Evolutionary conservation across 2,329 filamentous ascomycete species (phyloP).

Genomic region (Immersiporthe knoxdaviesiana): DNA sequence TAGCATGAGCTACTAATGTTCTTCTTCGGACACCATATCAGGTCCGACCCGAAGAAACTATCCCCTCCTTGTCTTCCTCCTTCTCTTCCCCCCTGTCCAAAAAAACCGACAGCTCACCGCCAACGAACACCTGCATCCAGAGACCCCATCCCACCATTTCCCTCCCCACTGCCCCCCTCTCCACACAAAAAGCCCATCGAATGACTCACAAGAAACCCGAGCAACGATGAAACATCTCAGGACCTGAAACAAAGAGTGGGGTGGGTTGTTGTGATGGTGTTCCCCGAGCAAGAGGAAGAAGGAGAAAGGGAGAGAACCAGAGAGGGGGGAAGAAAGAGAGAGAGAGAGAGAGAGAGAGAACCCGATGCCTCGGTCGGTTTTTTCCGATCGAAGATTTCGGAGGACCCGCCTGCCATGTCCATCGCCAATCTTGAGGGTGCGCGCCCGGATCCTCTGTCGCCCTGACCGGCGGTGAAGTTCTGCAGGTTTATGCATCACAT

Average conservation of each 20-base stretch:
- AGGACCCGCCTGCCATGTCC: background rate
- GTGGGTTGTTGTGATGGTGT: background rate
- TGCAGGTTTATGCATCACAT: background rate
- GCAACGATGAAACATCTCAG: slow-evolving; percentile 9
- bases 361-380: slow-evolving; percentile 6
- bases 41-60: background rate
- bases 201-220: slow-evolving; percentile 12
- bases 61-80: background rate
- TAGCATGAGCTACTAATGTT: background rate
- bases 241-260: slow-evolving; percentile 17
- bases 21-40: background rate
- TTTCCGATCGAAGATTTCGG: slow-evolving; percentile 3
- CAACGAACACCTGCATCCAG: slow-evolving; percentile 14
- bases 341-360: background rate
- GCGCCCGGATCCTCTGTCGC: background rate
- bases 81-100: background rate
- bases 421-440: background rate
- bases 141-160: too few species aligned
- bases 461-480: background rate
- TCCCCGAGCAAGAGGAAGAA: too few species aligned
- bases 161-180: background rate
- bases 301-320: background rate
- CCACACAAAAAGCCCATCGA: background rate
- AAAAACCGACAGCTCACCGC: slow-evolving; percentile 11
- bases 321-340: too few species aligned